These are phyloP conservation scores for Nicotiana rustica DNA, from an alignment of 305 asterid species.

Conservation along the genomic window DNA sequence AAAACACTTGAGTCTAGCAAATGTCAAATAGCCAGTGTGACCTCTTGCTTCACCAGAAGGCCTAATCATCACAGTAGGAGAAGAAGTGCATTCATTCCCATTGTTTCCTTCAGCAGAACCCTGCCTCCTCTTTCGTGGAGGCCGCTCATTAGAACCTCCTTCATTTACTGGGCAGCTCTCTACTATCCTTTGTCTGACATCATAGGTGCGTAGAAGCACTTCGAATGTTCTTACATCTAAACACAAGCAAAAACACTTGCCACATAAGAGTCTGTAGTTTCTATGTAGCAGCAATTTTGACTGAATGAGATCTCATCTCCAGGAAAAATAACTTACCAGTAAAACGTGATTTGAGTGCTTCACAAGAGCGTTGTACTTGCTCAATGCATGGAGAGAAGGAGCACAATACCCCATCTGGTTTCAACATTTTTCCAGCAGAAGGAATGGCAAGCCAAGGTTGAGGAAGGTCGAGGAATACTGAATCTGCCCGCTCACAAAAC, in stretches of 20 bases:
- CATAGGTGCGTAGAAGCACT: conserved; percentile 82
- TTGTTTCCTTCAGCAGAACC: conserved; percentile 48
- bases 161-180: conserved; percentile 62
- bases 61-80: conserved; percentile 58
- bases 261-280: not conserved
- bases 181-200: conserved; percentile 72
- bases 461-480: conserved; percentile 93
- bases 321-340: conserved; percentile 59
- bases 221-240: conserved; percentile 92
- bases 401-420: conserved; percentile 89
- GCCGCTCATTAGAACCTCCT: conserved; percentile 49
- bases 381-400: conserved; percentile 98
- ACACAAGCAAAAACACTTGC: conserved; percentile 34
- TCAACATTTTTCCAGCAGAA: conserved; percentile 87
- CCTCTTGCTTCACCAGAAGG: conserved; percentile 80
- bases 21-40: conserved; percentile 92
- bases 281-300: not conserved
- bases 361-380: conserved; percentile 92
- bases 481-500: conserved; percentile 68
- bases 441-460: conserved; percentile 97
- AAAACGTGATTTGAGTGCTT: conserved; percentile 64
- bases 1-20: conserved; percentile 78
- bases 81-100: conserved; percentile 50
- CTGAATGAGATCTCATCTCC: not conserved
- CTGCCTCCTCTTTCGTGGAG: conserved; percentile 76